A percentile compares a stretch with the other conserved stretches of the same genome.
Conservation (phyloP, 768 basidiomycete species). For the Lentinula raphanica region DNA sequence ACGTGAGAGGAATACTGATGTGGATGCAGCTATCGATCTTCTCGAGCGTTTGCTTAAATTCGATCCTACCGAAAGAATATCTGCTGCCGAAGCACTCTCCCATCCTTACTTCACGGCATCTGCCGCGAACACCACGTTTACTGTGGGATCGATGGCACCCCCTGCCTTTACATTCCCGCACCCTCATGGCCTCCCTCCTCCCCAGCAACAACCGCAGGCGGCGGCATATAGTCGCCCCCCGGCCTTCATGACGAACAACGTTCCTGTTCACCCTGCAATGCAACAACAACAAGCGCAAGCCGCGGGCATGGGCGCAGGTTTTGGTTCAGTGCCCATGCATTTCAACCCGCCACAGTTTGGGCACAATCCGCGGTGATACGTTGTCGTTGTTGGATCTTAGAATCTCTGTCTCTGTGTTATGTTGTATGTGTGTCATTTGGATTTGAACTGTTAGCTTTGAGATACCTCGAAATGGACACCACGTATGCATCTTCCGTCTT, state of each 20-base stretch:
- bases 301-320: slow-evolving; percentile 4
- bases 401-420: background rate
- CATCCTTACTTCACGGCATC: slow-evolving; percentile 86
- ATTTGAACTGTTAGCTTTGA: background rate
- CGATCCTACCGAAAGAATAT: slow-evolving; percentile 87
- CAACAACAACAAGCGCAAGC: background rate
- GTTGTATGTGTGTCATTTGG: no score
- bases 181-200: slow-evolving; percentile 42
- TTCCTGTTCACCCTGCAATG: slow-evolving; percentile 3
- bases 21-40: slow-evolving; percentile 72
- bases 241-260: slow-evolving; percentile 1
- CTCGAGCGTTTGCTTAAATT: slow-evolving; percentile 94
- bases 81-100: slow-evolving; percentile 84
- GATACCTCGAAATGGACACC: background rate
- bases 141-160: slow-evolving; percentile 58
- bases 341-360: background rate
- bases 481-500: no score
- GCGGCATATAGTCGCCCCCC: slow-evolving; percentile 12
- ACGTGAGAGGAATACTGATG: background rate
- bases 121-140: slow-evolving; percentile 35
- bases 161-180: slow-evolving; percentile 67
- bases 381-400: background rate
- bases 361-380: slow-evolving; percentile 7
- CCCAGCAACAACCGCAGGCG: slow-evolving; percentile 45
- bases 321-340: slow-evolving; percentile 4